Conservation (phyloP, 768 basidiomycete species). For the Lentinula raphanica region DNA sequence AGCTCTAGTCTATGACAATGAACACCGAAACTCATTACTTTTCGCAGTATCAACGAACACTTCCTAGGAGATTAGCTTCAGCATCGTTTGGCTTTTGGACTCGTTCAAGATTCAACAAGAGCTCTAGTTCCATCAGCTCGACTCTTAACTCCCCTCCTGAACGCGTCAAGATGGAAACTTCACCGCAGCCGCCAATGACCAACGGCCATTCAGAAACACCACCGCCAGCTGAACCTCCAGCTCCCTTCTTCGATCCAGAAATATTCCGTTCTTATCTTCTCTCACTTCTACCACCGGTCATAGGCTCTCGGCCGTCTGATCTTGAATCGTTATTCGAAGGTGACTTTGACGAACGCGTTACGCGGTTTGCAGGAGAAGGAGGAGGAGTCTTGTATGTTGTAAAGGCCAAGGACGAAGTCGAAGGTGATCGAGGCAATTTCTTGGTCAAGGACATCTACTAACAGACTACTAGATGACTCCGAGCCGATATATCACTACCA, state of each 20-base stretch:
- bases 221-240: slow-evolving; percentile 31
- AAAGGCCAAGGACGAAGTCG: slow-evolving; percentile 68
- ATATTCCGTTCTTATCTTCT: slow-evolving; percentile 69
- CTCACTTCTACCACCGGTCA: slow-evolving; percentile 70
- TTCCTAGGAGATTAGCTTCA: slow-evolving; percentile 17
- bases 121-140: neutral
- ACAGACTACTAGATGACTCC: slow-evolving; percentile 49
- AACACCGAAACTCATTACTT: slow-evolving; percentile 21
- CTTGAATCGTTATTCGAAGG: slow-evolving; percentile 60
- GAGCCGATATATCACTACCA: slow-evolving; percentile 60
- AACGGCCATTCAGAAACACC: slow-evolving; percentile 14
- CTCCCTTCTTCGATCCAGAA: slow-evolving; percentile 55
- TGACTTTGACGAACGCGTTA: slow-evolving; percentile 70
- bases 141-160: neutral
- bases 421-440: slow-evolving; percentile 43
- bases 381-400: slow-evolving; percentile 79
- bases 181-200: neutral
- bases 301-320: slow-evolving; percentile 67
- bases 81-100: neutral
- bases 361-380: slow-evolving; percentile 70
- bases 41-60: slow-evolving; percentile 21
- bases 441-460: neutral
- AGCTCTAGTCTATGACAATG: slow-evolving; percentile 8
- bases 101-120: neutral
- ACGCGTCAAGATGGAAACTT: slow-evolving; percentile 1